Base-by-base conservation (phyloP, 2,329 filamentous ascomycete species). In the Chrysoporthe deuterocubensis region DNA sequence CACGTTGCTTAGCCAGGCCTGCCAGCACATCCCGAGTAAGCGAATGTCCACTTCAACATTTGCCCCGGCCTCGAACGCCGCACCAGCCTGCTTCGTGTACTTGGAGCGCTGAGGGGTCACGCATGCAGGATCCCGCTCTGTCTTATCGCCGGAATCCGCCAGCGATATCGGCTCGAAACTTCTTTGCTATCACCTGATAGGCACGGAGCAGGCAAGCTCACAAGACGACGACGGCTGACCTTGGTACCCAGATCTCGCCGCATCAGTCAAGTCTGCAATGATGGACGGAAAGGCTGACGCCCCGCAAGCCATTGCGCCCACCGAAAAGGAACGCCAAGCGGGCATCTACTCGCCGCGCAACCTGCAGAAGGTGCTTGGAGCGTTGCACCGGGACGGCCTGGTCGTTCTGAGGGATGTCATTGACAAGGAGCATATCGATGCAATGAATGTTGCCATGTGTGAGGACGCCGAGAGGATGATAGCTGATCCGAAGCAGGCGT, bases 341-440 rank as follows among this genome's bases (percentile, higher is more conserved):
- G 68, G 65, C 13, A n/a, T 63, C 40, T 69, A 67, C 46, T 67
- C 65, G 1, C 50, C 68, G 13, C 62, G 59, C 21, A 69, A 67
- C 43, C n/a, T 69, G 32, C 68, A 69, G 11, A 67, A 66, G n/a
- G 70, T 67, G 3, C 71, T 75, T 2, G 71, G 66, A 9, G 73
- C 71, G 1, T 50, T 75, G 50, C 69, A 74, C 57, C 71, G 70
- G 34, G 74, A 75, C 61, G 74, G 74, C 3, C 63, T 74, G 2
- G 72, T 74, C 3, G 72, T 75, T 2, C 63, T 75, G 42, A 71
- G 68, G 42, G 69, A 65, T 40, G 72, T 75, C 37, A 66, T 75
- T 16, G 62, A 70, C 32, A 62, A 69, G 13, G 65, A 66, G 0
- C 67, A 71, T 44, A 61, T 75, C 54, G 71, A 74, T 32, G 61